Percentiles rank a stretch among this genome's conserved stretches.
Conservation (phyloP, 768 basidiomycete genomes). For the Jaapia argillacea region DNA sequence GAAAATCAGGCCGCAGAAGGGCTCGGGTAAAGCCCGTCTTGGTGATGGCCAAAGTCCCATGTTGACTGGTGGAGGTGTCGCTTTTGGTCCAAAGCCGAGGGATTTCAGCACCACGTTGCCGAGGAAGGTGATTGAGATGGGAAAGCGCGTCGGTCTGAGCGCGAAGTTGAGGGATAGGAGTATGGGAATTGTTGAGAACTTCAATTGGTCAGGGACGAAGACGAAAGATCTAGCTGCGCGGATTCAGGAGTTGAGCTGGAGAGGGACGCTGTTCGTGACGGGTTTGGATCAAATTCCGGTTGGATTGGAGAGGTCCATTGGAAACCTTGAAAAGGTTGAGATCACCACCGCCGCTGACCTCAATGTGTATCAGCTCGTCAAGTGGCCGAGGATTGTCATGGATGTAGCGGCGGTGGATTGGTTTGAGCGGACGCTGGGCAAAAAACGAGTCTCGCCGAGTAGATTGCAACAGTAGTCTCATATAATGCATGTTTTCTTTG, state of each 20-base stretch:
- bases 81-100: conserved; percentile 85
- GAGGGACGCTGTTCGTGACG: conserved; percentile 69
- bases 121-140: conserved; percentile 89
- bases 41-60: conserved; percentile 85
- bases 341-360: conserved; percentile 55
- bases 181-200: conserved; percentile 64
- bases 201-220: conserved; percentile 66
- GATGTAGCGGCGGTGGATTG: conserved; percentile 78
- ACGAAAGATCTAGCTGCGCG: conserved; percentile 56
- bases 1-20: conserved; percentile 91
- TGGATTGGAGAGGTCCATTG: conserved; percentile 49
- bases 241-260: conserved; percentile 55
- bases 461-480: neutral
- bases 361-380: conserved; percentile 74
- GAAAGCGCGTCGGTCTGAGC: conserved; percentile 84
- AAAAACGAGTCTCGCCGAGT: neutral
- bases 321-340: conserved; percentile 65
- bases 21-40: conserved; percentile 79
- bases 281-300: conserved; percentile 45
- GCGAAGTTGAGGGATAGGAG: conserved; percentile 66
- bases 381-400: conserved; percentile 73
- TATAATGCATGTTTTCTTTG: no score
- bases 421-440: conserved; percentile 56
- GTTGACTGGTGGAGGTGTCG: conserved; percentile 84
- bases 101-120: conserved; percentile 89